A percentile compares a stretch with the other conserved stretches of the same genome.
phyloP scores from a whole-genome alignment of 768 basidiomycete species.

The Pisolithus marmoratus region DNA sequence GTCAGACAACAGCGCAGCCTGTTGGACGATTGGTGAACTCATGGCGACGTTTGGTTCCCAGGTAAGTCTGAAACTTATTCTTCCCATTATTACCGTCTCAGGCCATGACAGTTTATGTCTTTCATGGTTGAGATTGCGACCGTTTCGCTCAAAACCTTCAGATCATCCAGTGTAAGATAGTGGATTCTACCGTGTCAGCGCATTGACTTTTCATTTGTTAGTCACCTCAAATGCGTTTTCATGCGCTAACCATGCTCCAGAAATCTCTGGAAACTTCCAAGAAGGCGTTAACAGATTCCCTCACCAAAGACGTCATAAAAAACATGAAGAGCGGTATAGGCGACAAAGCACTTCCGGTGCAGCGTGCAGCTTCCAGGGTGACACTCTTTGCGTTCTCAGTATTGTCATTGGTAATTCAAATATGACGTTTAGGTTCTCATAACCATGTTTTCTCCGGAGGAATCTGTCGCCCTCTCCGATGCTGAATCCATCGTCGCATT shows the following conservation, averaged over 20 bases:
- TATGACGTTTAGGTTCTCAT: conserved; percentile 40
- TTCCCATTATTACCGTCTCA: not conserved
- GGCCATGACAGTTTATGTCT: conserved; percentile 74
- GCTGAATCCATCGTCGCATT: conserved; percentile 68
- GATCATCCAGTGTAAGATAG: conserved; percentile 62
- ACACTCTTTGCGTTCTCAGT: conserved; percentile 8
- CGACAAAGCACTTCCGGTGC: conserved; percentile 82
- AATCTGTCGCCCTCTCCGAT: conserved; percentile 56
- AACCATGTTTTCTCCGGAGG: conserved; percentile 53
- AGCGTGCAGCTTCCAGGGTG: conserved; percentile 80
- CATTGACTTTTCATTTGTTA: conserved; percentile 25
- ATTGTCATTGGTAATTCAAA: conserved; percentile 9
- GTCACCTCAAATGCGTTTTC: conserved; percentile 78
- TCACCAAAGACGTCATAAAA: conserved; percentile 78
- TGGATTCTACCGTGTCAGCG: not conserved
- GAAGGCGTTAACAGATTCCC: conserved; percentile 75
- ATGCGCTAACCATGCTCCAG: conserved; percentile 70
- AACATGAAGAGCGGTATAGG: conserved; percentile 66
- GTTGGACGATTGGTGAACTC: conserved; percentile 83
- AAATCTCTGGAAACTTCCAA: conserved; percentile 79
- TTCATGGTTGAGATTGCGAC: conserved; percentile 81
- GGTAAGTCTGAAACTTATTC: conserved; percentile 40
- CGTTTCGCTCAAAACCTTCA: conserved; percentile 61
- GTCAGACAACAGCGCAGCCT: conserved; percentile 55
- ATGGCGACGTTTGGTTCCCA: conserved; percentile 83